Evolutionary conservation across 768 basidiomycete species (phyloP).

Genomic region (Suillus brevipes): DNA sequence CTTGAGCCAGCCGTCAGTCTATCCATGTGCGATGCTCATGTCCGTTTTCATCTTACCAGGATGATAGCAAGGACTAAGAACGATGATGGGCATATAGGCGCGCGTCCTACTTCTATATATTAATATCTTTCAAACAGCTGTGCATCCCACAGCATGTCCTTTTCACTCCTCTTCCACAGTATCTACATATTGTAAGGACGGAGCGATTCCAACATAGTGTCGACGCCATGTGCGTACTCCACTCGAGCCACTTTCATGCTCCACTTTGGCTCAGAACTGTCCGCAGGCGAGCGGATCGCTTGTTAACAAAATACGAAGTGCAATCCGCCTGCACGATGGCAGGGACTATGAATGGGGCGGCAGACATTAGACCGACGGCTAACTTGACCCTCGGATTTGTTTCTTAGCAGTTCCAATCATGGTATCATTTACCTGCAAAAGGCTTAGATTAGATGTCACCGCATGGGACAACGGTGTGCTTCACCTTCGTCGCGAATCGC

Average conservation of each 20-base stretch:
- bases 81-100: not conserved
- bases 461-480: not conserved
- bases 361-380: conserved; percentile 7
- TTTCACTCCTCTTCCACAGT: no score
- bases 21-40: not conserved
- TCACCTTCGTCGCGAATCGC: conserved; percentile 91
- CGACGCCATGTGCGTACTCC: no score
- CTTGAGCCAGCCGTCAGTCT: not conserved
- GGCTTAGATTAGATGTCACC: conserved; percentile 10
- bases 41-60: not conserved
- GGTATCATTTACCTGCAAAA: conserved; percentile 84
- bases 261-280: no score
- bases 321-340: not conserved
- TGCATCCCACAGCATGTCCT: not conserved
- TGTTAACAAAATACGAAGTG: conserved; percentile 1
- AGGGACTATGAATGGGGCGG: not conserved
- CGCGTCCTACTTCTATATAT: not conserved
- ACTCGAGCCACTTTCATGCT: no score
- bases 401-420: conserved; percentile 85
- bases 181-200: no score
- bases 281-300: no score
- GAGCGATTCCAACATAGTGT: no score
- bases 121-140: not conserved
- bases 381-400: conserved; percentile 34
- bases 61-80: not conserved